A percentile compares a stretch with the other conserved stretches of the same genome.
Evolutionary conservation across 2,329 filamentous ascomycete species (phyloP).

Genomic region (Xylariomycetidae sp.): DNA sequence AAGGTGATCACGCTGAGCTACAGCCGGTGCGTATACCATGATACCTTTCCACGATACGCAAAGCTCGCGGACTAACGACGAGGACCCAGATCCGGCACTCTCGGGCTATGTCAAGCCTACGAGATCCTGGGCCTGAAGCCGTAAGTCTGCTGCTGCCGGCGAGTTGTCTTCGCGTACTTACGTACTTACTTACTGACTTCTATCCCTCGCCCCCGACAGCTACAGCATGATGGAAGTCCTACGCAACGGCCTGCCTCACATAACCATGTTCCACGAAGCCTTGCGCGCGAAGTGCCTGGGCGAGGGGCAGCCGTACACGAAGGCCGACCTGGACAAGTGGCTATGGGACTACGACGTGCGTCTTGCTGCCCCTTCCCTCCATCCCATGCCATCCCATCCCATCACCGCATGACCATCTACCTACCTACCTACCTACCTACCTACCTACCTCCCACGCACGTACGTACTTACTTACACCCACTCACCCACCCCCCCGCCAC

Average conservation of each 20-base stretch:
- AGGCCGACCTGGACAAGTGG: constrained; percentile 12
- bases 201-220: constrained; percentile 4
- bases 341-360: constrained; percentile 7
- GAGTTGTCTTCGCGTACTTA: too few relatives aligned
- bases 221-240: constrained; percentile 5
- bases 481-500: not conserved
- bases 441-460: too few relatives aligned
- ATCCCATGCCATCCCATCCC: too few relatives aligned
- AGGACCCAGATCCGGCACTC: constrained; percentile 6
- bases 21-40: constrained; percentile 4
- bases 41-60: too few relatives aligned
- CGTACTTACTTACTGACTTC: too few relatives aligned
- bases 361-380: not conserved
- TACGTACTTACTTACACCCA: not conserved
- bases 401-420: too few relatives aligned
- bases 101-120: constrained; percentile 6
- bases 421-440: too few relatives aligned
- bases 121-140: constrained; percentile 6
- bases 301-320: constrained; percentile 6
- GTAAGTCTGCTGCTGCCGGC: constrained; percentile 4
- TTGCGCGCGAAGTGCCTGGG: constrained; percentile 4
- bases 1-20: constrained; percentile 6
- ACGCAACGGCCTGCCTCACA: constrained; percentile 4
- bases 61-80: too few relatives aligned
- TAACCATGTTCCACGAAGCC: constrained; percentile 8